Conservation (phyloP, 345 rosid species). For the Geranium brycei region DNA sequence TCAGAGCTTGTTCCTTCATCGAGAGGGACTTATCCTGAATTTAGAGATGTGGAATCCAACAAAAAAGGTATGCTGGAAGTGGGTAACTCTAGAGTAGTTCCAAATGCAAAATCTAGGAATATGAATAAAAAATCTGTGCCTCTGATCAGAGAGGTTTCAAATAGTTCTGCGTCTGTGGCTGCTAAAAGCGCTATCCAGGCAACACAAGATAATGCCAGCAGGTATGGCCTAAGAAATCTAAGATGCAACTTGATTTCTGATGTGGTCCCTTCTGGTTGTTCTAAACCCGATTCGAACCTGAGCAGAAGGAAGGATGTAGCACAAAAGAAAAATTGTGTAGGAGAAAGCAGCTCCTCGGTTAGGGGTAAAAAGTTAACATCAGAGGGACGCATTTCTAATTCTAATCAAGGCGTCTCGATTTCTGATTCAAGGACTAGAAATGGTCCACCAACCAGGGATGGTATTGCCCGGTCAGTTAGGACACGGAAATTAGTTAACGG, state of each 20-base stretch:
- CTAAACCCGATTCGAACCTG: conserved; percentile 35
- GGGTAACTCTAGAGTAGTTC: conserved; percentile 38
- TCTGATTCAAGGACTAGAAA: conserved; percentile 46
- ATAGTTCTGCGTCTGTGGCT: conserved; percentile 22
- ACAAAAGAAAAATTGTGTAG: conserved; percentile 42
- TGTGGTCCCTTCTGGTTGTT: conserved; percentile 29
- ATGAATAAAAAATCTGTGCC: conserved; percentile 35
- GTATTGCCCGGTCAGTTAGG: conserved; percentile 29
- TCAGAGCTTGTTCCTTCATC: conserved; percentile 20
- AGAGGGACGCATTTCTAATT: conserved; percentile 28
- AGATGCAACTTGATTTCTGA: conserved; percentile 47
- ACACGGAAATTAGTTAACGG: conserved; percentile 35
- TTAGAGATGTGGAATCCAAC: conserved; percentile 20
- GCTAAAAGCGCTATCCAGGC: conserved; percentile 32
- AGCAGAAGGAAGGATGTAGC: conserved; percentile 26
- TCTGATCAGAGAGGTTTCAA: conserved; percentile 23
- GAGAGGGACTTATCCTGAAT: conserved; percentile 22
- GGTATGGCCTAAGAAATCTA: conserved; percentile 33
- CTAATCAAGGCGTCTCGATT: conserved; percentile 33
- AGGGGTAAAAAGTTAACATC: conserved; percentile 42
- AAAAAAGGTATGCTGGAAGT: conserved; percentile 18
- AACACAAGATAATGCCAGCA: conserved; percentile 22
- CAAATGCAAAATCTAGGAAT: conserved; percentile 35
- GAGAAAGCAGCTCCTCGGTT: conserved; percentile 53
- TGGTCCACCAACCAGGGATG: conserved; percentile 30